Percentiles rank a stretch among this genome's conserved stretches.
These are phyloP conservation scores for Ogataea paraovalis DNA, from an alignment of 805 yeast species.

Conservation along the genomic window DNA sequence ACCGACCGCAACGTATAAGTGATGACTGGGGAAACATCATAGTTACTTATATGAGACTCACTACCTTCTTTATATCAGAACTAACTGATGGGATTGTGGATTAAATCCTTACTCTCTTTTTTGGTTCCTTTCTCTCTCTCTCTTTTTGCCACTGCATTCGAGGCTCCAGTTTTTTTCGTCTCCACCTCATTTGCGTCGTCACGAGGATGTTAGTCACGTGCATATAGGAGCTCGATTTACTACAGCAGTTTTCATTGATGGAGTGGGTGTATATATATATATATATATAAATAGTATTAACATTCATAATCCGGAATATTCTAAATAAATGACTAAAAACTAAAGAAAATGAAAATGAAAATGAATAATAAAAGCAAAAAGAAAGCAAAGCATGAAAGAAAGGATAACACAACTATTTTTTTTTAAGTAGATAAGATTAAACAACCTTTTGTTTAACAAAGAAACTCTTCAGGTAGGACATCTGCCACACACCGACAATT, in stretches of 20 bases:
- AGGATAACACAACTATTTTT: not conserved
- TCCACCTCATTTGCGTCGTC: not conserved
- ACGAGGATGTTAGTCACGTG: not conserved
- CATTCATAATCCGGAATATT: too few species aligned
- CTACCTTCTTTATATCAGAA: too few species aligned
- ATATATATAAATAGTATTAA: too few species aligned
- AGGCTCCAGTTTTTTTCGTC: not conserved
- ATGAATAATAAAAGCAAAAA: not conserved
- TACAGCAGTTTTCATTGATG: too few species aligned
- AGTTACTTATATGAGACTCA: not conserved
- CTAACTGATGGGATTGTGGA: too few species aligned
- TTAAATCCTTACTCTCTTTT: too few species aligned
- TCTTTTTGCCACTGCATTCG: not conserved
- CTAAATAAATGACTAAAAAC: too few species aligned
- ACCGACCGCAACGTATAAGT: not conserved
- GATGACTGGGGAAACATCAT: not conserved
- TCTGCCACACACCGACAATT: slow-evolving; percentile 69
- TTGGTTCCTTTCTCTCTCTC: not conserved
- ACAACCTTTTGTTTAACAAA: slow-evolving; percentile 76
- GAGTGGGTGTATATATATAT: too few species aligned
- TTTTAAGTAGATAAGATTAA: too few species aligned
- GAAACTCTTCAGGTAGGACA: slow-evolving; percentile 68
- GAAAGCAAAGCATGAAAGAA: not conserved
- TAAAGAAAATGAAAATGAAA: too few species aligned
- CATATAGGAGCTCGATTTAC: too few species aligned